phyloP scores from a whole-genome alignment of 441 rosid genomes.

The Rhodomyrtus psidioides region DNA sequence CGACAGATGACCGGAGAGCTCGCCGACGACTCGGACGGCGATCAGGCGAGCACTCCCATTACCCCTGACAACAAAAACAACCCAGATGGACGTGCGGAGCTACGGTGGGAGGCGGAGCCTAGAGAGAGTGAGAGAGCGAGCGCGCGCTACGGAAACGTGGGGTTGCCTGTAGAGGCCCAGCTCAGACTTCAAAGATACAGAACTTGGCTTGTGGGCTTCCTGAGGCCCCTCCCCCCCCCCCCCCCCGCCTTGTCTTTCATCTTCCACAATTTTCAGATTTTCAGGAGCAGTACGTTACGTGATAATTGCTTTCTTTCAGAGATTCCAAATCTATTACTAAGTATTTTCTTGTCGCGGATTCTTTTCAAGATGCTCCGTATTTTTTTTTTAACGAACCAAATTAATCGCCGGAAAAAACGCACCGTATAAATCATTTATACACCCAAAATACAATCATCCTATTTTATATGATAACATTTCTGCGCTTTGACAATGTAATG shows the following conservation, averaged over 20 bases:
- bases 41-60: background rate
- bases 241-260: background rate
- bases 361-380: no score
- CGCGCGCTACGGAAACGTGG: background rate
- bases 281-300: no score
- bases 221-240: no score
- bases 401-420: background rate
- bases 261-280: background rate
- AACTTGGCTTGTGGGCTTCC: background rate
- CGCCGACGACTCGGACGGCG: background rate
- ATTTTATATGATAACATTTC: background rate
- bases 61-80: fast-evolving
- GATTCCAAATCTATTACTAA: no score
- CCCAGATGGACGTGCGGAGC: background rate
- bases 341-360: no score
- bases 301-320: no score
- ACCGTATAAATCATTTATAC: background rate
- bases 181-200: background rate
- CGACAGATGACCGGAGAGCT: background rate
- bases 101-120: background rate
- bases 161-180: background rate
- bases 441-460: background rate
- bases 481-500: fast-evolving
- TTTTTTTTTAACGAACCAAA: background rate
- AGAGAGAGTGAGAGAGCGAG: background rate